phyloP scores from a whole-genome alignment of 306 rosid genomes.

The Dalbergia cultrata region DNA sequence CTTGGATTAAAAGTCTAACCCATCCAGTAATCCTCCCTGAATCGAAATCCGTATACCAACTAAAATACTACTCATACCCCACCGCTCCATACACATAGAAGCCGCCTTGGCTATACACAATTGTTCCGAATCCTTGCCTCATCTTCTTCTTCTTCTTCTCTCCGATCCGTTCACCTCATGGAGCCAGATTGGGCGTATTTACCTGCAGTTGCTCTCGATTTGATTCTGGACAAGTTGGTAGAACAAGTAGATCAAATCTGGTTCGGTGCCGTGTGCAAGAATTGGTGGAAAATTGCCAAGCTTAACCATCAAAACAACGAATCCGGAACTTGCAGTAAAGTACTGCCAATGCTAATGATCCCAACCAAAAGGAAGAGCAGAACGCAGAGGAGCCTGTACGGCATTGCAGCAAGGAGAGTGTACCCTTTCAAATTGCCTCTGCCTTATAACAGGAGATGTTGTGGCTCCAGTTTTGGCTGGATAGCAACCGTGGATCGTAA shows the following conservation, averaged over 20 bases:
- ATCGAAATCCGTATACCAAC: too few relatives aligned
- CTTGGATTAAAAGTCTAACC: too few relatives aligned
- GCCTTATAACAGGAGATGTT: not conserved
- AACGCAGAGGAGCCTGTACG: not conserved
- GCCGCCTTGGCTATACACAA: too few relatives aligned
- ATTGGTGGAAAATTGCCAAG: not conserved
- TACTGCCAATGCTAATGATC: constrained; percentile 14
- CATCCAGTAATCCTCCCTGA: too few relatives aligned
- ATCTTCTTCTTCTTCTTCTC: too few relatives aligned
- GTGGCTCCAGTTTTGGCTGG: not conserved
- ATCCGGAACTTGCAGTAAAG: not conserved
- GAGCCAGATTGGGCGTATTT: not conserved
- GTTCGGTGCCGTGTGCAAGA: not conserved
- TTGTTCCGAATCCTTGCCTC: too few relatives aligned
- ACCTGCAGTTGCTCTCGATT: not conserved
- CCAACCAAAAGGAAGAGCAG: not conserved
- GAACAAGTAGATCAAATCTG: not conserved
- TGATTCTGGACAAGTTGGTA: not conserved
- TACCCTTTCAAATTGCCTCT: not conserved
- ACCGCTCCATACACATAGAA: too few relatives aligned
- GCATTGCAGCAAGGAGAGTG: not conserved
- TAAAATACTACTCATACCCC: too few relatives aligned
- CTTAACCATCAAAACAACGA: not conserved
- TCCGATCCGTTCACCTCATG: too few relatives aligned
- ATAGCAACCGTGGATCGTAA: not conserved